Evolutionary conservation across 202 grass and related monocot genomes (phyloP), one percentile per base, ranked within the genome.

Genomic region (Cymbopogon flexuosus): DNA sequence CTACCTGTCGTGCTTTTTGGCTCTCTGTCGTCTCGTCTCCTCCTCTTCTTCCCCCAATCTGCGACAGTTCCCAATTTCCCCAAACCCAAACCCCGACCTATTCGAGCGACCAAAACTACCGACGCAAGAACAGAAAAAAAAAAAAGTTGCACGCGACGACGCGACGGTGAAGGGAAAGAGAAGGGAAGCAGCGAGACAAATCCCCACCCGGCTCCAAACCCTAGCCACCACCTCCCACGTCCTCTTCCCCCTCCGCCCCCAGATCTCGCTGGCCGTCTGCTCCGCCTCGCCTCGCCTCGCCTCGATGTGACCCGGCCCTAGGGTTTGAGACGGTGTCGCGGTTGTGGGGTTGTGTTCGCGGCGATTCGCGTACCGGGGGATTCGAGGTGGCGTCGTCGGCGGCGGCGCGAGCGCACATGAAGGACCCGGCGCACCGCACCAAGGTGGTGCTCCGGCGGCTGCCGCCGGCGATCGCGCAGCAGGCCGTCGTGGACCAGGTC

Each of bases 371-470:
- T 22, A 15, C 5, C 21, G 63, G 0, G 46, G 16, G 22, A 11
- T 43, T 29, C 33, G 62, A 37, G 68, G 58, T 41, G 49, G 34
- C 76, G 73, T 64, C 74, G 37, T 36, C 73, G 24, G 49, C 74
- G 68, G 51, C 79, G 39, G 51, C 68, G 68, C 77, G 81, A 15
- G 79, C 79, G 60, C 74, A 75, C 78, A 93, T 99, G 96, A 99
- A 93, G 81, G 92, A 96, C 75, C 88, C 82, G 60, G 82, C 76
- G 59, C 82, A 91, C 73, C 88, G 96, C 49, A 91, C 92, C 14
- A 99, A 99, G 90, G 92, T 96, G 52, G 90, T 96, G 92, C 73
- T 99, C 59, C 85, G 96, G 77, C 87, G 82, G 76, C 81, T 99
- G 78, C 96, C 96, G 37, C 88, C 90, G 74, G 84, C 92, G 70